Evolutionary conservation across 805 yeast species (phyloP), one percentile per base, ranked within the genome.

Genomic region (Nakazawaea peltata): DNA sequence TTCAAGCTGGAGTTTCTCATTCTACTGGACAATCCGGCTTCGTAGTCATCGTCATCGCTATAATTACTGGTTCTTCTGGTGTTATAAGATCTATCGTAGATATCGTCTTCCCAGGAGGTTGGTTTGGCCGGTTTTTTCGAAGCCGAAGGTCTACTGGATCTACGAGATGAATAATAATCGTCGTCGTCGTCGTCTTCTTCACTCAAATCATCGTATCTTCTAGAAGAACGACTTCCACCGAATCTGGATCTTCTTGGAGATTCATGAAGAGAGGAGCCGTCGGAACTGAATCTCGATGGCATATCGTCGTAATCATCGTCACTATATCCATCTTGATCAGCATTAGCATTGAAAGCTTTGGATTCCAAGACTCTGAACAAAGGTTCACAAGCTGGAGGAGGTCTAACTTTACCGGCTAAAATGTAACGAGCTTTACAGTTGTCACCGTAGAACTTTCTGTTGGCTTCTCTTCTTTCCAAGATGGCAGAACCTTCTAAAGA

Each of bases 391-490:
- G 82, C 87, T 19, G 95, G 86, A 2, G 97, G 97, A 3, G 95
- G 74, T 32, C 86, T 90, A n/a, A 90, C 84, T 45, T 81, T 72
- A 26, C 98, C 98, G 5, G 80, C 63, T 35, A 90, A 67, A 50
- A 90, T 83, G 53, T 69, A 69, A 56, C 84, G 75, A n/a, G 97
- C 94, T 41, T 92, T 87, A 56, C 95, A 82, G 45, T 71, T 76
- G 47, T 69, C 71, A 26, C 98, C 97, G 54, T 90, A 90, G 53
- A 90, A 90, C 61, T 90, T 90, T 51, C 95, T 71, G 59, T 90
- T 90, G 19, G 97, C 95, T 50, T 92, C 97, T 61, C 97, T 75
- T 65, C 98, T 81, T 61, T 92, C 98, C n/a, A 92, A 69, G 40
- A 92, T 75, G 12, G 90, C 95, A 1, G 97, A 87, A 21, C 98